These are phyloP conservation scores for Liriodendron chinense DNA, from an alignment of 164 flowering plant species.

Conservation along the genomic window DNA sequence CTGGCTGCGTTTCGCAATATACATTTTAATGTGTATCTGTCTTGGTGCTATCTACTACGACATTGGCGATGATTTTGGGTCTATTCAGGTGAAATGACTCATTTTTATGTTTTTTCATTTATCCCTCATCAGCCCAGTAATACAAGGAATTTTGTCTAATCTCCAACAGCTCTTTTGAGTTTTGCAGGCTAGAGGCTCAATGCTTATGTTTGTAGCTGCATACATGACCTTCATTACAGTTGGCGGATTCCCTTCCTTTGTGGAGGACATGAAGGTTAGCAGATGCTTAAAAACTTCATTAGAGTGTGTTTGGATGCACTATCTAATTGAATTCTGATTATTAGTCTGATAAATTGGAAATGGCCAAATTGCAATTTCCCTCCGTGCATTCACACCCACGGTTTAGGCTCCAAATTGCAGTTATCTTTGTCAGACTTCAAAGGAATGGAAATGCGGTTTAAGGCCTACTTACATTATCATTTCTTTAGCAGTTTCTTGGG, in stretches of 20 bases:
- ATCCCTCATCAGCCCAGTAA: background rate
- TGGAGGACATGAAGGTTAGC: slow-evolving; percentile 53
- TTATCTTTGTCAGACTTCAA: background rate
- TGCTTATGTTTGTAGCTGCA: slow-evolving; percentile 43
- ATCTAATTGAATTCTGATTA: background rate
- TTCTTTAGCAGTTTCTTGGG: no score
- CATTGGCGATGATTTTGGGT: slow-evolving; percentile 30
- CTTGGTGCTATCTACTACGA: slow-evolving; percentile 47
- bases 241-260: slow-evolving; percentile 60
- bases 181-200: slow-evolving; percentile 37
- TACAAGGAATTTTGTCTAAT: background rate
- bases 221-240: slow-evolving; percentile 49
- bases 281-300: background rate
- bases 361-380: no score
- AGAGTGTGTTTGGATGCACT: background rate
- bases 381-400: no score
- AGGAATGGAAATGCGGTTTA: background rate
- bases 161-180: background rate
- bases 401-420: no score
- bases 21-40: slow-evolving; percentile 32
- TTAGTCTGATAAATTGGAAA: background rate
- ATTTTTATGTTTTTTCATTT: background rate
- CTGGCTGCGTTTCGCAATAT: slow-evolving; percentile 54
- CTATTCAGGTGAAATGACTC: slow-evolving; percentile 39
- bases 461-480: background rate